phyloP scores from a whole-genome alignment of 2,329 filamentous ascomycete species.

The Furcasterigmium furcatum region DNA sequence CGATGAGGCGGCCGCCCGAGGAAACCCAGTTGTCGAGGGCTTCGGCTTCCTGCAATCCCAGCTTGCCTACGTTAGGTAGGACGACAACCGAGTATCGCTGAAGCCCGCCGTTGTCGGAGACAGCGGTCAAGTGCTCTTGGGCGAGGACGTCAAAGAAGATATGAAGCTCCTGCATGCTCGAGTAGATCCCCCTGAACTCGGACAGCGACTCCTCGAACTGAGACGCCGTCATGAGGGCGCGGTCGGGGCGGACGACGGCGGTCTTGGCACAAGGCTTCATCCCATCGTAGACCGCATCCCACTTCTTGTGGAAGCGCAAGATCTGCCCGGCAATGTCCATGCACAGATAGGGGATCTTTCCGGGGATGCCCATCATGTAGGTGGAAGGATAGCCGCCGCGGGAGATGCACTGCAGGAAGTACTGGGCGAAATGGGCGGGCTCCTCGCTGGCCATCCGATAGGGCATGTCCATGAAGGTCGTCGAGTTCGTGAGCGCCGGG shows the following conservation, averaged over 20 bases:
- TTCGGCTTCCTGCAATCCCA: slow-evolving; percentile 1
- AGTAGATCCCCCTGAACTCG: slow-evolving; percentile 13
- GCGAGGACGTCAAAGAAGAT: slow-evolving; percentile 11
- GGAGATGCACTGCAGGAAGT: slow-evolving; percentile 11
- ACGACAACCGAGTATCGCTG: slow-evolving; percentile 8
- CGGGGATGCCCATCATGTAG: slow-evolving; percentile 13
- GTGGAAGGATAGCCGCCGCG: slow-evolving; percentile 11
- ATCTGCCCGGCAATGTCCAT: slow-evolving; percentile 6
- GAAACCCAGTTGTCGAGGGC: slow-evolving; percentile 9
- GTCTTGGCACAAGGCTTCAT: slow-evolving; percentile 9
- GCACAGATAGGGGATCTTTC: slow-evolving; percentile 10
- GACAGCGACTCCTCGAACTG: slow-evolving; percentile 5
- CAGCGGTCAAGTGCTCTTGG: slow-evolving; percentile 8
- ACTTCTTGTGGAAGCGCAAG: slow-evolving; percentile 8
- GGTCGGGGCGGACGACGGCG: slow-evolving; percentile 6
- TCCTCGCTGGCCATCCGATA: slow-evolving; percentile 11
- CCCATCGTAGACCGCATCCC: slow-evolving; percentile 8
- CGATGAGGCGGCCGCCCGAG: slow-evolving; percentile 8
- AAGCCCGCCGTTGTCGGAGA: slow-evolving; percentile 6
- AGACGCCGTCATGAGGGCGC: slow-evolving; percentile 3
- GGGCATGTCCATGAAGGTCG: slow-evolving; percentile 9
- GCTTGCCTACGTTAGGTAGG: slow-evolving; percentile 10
- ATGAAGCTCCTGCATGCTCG: slow-evolving; percentile 12
- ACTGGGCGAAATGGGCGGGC: slow-evolving; percentile 11
- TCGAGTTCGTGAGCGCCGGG: slow-evolving; percentile 11